These are phyloP conservation scores for Plasmodium gonderi DNA, from an alignment of 169 alveolate species.

Conservation along the genomic window DNA sequence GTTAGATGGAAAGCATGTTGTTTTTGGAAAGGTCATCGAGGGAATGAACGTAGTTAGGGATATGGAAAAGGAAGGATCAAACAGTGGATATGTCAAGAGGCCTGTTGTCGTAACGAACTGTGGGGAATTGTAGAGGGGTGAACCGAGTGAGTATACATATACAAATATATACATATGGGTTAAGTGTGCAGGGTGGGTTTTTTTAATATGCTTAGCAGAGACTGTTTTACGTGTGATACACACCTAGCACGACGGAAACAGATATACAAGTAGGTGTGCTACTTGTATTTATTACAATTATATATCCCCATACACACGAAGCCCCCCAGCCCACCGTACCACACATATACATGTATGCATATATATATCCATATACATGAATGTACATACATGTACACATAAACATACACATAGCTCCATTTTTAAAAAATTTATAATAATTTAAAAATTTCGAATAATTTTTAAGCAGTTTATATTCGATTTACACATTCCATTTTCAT, in stretches of 20 bases:
- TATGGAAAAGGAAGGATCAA: slow-evolving; percentile 93
- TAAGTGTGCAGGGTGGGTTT: neutral
- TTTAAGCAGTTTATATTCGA: neutral
- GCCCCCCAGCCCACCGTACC: too few species aligned
- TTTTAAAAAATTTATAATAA: neutral
- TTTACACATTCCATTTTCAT: neutral
- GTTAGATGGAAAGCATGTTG: slow-evolving; percentile 98
- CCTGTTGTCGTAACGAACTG: slow-evolving; percentile 94
- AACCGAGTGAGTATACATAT: neutral
- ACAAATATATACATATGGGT: neutral
- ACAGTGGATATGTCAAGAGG: slow-evolving; percentile 90
- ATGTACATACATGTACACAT: neutral
- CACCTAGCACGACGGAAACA: neutral
- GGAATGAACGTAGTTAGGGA: slow-evolving; percentile 94
- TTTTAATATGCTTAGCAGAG: neutral
- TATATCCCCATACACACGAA: neutral
- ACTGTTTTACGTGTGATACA: too few species aligned
- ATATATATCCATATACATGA: neutral
- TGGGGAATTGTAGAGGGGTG: slow-evolving; percentile 84
- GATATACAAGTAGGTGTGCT: neutral
- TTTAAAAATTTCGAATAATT: neutral
- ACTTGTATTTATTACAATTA: neutral
- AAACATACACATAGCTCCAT: neutral
- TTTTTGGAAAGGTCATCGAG: slow-evolving; percentile 94
- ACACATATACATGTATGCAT: neutral